These are phyloP conservation scores for Collybia sp. DNA, from an alignment of 768 basidiomycete species.

Conservation along the genomic window DNA sequence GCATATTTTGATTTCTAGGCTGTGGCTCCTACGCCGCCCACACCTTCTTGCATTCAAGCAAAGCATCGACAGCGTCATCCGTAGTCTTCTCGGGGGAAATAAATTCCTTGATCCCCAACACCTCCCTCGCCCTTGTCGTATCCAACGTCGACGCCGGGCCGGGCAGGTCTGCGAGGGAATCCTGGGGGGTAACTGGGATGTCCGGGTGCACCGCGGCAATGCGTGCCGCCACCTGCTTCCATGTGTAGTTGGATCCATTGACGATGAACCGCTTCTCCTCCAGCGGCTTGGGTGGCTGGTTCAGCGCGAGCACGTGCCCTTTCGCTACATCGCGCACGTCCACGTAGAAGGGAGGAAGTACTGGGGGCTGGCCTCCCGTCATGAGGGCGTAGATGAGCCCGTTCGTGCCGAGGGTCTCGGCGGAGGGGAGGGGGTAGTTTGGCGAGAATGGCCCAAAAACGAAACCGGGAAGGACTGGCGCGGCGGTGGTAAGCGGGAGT, in stretches of 20 bases:
- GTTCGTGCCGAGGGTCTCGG: conserved; percentile 23
- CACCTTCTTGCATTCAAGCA: not conserved
- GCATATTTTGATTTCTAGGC: not conserved
- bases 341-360: conserved; percentile 22
- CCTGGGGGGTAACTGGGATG: conserved; percentile 9
- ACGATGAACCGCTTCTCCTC: conserved; percentile 24
- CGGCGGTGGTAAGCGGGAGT: not conserved
- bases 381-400: conserved; percentile 21
- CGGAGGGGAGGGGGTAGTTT: conserved; percentile 22
- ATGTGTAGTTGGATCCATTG: conserved; percentile 21
- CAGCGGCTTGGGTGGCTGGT: conserved; percentile 15
- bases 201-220: conserved; percentile 18
- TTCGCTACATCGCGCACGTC: conserved; percentile 33
- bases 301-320: conserved; percentile 26
- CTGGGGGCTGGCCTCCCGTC: conserved; percentile 15
- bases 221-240: conserved; percentile 22
- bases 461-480: conserved; percentile 31
- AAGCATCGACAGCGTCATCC: not conserved
- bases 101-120: not conserved
- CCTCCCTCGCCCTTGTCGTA: conserved; percentile 4
- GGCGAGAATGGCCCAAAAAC: conserved; percentile 31
- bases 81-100: conserved; percentile 1
- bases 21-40: not conserved
- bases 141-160: conserved; percentile 8
- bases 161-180: conserved; percentile 1